A percentile compares a stretch with the other conserved stretches of the same genome.
These are phyloP conservation scores for Reticulascus tulasneorum DNA, from an alignment of 2,329 filamentous ascomycete species.

Conservation along the genomic window DNA sequence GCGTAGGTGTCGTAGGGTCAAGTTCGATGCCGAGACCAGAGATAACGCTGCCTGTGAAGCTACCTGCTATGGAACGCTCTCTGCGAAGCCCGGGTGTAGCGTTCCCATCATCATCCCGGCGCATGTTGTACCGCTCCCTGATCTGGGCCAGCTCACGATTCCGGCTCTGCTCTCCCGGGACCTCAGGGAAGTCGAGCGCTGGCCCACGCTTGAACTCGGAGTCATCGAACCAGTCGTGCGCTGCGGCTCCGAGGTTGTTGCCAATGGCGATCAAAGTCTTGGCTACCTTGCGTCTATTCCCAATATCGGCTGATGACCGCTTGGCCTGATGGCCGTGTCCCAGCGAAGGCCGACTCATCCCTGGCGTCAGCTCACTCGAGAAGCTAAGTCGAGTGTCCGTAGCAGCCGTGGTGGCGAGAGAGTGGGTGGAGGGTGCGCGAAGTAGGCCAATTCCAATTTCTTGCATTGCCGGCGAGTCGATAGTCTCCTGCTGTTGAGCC, in stretches of 20 bases:
- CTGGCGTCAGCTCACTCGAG: background rate
- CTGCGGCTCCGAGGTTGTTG: conserved; percentile 42
- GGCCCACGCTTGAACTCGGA: conserved; percentile 41
- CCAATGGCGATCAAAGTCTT: conserved; percentile 36
- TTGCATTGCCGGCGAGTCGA: background rate
- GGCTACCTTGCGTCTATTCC: conserved; percentile 35
- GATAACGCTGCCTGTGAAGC: too few relatives aligned
- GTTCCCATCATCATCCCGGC: conserved; percentile 26
- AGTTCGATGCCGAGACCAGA: conserved; percentile 8
- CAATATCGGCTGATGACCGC: background rate
- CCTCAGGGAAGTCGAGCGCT: conserved; percentile 48
- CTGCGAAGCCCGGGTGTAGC: conserved; percentile 22
- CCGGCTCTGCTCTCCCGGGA: conserved; percentile 48
- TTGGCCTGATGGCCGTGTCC: background rate
- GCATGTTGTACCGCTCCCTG: conserved; percentile 34
- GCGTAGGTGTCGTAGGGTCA: background rate
- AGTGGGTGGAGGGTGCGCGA: too few relatives aligned
- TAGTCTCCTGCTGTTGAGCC: background rate
- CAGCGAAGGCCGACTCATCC: background rate
- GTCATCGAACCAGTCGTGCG: conserved; percentile 43
- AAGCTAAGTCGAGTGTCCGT: too few relatives aligned
- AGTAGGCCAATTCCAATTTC: too few relatives aligned
- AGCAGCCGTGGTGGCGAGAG: too few relatives aligned
- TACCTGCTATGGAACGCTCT: too few relatives aligned
- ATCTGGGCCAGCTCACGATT: conserved; percentile 37